phyloP scores from a whole-genome alignment of 202 grass and related monocot genomes.

The Elaeis oleifera region DNA sequence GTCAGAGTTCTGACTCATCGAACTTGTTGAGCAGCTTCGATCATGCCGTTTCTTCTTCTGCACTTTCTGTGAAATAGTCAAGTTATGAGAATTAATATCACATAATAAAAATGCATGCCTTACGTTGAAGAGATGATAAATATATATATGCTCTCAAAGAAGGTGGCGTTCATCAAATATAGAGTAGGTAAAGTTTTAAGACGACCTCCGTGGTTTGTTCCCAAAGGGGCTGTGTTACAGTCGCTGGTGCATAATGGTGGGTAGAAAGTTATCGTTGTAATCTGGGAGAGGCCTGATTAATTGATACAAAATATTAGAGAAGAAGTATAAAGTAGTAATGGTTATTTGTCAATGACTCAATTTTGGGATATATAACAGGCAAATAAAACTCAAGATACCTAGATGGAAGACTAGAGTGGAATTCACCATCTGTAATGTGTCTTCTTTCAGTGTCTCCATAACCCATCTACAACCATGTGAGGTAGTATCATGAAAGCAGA shows the following conservation, averaged over 20 bases:
- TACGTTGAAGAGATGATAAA: too few species aligned
- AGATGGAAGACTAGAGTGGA: too few species aligned
- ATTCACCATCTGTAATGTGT: too few species aligned
- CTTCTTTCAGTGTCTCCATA: too few species aligned
- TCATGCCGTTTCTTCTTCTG: neutral
- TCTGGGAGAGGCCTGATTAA: neutral
- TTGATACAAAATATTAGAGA: too few species aligned
- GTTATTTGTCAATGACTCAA: too few species aligned
- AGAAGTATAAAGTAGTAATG: too few species aligned
- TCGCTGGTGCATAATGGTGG: neutral
- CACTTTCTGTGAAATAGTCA: neutral
- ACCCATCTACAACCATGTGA: too few species aligned
- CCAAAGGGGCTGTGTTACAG: neutral
- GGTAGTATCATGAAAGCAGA: too few species aligned
- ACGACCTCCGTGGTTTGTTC: constrained; percentile 10
- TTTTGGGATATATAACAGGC: too few species aligned
- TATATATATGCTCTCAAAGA: neutral
- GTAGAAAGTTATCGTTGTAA: neutral
- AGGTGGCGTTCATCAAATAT: neutral
- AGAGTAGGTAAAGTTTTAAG: neutral
- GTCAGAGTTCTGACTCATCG: neutral
- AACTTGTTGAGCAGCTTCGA: neutral
- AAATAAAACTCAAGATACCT: too few species aligned
- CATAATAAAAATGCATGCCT: neutral
- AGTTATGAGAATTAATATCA: neutral